Base-by-base conservation (phyloP, 2,329 filamentous ascomycete genomes). In the Phyllosticta capitalensis region DNA sequence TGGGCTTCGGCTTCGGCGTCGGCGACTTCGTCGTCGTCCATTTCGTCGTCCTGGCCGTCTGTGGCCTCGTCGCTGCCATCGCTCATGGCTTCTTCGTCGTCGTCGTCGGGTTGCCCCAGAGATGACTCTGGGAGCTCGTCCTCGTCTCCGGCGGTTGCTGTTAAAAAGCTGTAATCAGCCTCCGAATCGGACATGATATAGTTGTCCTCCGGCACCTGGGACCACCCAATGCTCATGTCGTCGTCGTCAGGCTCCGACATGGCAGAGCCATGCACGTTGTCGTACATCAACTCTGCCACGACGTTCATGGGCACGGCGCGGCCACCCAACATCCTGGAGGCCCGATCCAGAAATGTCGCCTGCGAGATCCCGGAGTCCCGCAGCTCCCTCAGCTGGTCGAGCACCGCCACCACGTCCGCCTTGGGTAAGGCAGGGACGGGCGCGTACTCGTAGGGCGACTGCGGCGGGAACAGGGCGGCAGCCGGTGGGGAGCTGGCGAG, bases 91-190 rank as follows among this genome's bases (percentile, higher is more conserved):
- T 24, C 14, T 2, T 24, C 22, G 10, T 59, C 52, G 14, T 58
- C 56, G 17, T 22, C 30, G n/a, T 48, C 33, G 4, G 56, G 54
- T 22, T 54, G 28, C 33, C 54, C 56, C 56, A 58, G 33, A 49
- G 50, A 21, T 54, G 12, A 21, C 52, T 12, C 56, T 48, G 7
- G 51, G 38, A 33, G 48, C 52, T 24, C 52, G 33, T 54, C 12
- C 21, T 49, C 14, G 56, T 52, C 24, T 50, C 9, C 19, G 52
- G 33, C n/a, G 4, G 24, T 26, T 3, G 7, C 24, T 26, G 24
- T 26, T 3, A 4, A 3, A 3, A 26, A 4, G 24, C 24, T 26
- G 24, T 26, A 4, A 7, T 26, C 24, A 26, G 24, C 24, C 24
- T 26, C 24, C 7, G 24, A 26, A 26, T 26, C 24, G 3, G 24